phyloP scores from a whole-genome alignment of 1,139 yeast genomes.

The Scheffersomyces lignicola region DNA sequence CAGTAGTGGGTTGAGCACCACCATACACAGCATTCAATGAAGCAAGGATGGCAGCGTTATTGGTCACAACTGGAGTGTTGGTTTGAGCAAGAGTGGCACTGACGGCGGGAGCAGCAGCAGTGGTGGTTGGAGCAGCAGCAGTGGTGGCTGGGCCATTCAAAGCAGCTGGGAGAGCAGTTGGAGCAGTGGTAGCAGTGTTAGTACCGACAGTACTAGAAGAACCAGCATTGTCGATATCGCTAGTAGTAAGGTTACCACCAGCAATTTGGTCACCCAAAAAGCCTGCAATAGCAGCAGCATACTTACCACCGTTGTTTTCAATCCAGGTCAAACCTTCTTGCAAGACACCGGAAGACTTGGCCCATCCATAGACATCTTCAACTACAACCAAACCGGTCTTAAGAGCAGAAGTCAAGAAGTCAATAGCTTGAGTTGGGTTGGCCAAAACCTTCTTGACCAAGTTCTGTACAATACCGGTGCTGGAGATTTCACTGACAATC shows the following conservation, averaged over 20 bases:
- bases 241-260: conserved; percentile 23
- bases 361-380: conserved; percentile 40
- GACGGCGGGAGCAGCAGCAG: conserved; percentile 9
- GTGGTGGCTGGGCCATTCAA: conserved; percentile 10
- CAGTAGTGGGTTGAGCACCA: conserved; percentile 9
- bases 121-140: conserved; percentile 10
- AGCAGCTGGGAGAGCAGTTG: conserved; percentile 12
- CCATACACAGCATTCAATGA: conserved; percentile 13
- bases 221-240: conserved; percentile 28
- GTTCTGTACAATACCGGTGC: conserved; percentile 36
- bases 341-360: conserved; percentile 41
- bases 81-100: conserved; percentile 6
- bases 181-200: conserved; percentile 13
- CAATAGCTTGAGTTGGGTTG: conserved; percentile 37
- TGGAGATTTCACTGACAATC: conserved; percentile 29
- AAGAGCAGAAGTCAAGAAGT: conserved; percentile 35
- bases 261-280: conserved; percentile 24
- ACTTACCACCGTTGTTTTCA: conserved; percentile 30
- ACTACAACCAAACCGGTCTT: conserved; percentile 35
- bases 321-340: conserved; percentile 31
- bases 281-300: conserved; percentile 27
- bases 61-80: conserved; percentile 7
- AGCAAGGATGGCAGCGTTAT: conserved; percentile 7
- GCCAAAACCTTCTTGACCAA: conserved; percentile 36
- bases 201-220: conserved; percentile 19